Conservation (phyloP, 345 rosid genomes). For the Alliaria petiolata region DNA sequence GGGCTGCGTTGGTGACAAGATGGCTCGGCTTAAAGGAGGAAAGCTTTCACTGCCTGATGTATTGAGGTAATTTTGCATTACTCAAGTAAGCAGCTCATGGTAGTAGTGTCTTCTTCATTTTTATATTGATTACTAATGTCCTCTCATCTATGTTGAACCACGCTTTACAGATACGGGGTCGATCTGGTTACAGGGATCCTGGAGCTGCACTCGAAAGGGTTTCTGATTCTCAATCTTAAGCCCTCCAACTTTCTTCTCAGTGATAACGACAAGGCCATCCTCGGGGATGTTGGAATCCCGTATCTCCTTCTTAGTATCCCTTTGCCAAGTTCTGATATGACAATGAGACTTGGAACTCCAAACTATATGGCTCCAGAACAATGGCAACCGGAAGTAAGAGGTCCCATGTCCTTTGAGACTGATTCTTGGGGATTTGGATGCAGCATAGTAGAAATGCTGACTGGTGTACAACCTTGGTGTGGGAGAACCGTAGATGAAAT, state of each 20-base stretch:
- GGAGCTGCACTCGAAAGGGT: conserved; percentile 65
- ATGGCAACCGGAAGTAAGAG: conserved; percentile 84
- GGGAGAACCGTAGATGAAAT: conserved; percentile 70
- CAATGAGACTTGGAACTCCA: conserved; percentile 73
- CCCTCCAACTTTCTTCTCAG: conserved; percentile 71
- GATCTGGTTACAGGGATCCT: conserved; percentile 64
- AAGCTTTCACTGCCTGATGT: conserved; percentile 59
- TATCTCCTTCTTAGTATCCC: conserved; percentile 68
- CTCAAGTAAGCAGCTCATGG: not conserved
- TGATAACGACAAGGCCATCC: conserved; percentile 59
- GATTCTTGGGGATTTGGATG: conserved; percentile 97
- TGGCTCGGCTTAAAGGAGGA: conserved; percentile 81
- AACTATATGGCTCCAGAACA: conserved; percentile 99
- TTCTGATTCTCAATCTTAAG: conserved; percentile 75
- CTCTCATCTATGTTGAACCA: conserved; percentile 1
- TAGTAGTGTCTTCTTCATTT: not conserved
- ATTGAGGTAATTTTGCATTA: conserved; percentile 50
- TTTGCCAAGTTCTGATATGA: conserved; percentile 58
- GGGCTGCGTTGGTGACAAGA: conserved; percentile 82
- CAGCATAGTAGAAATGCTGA: conserved; percentile 90
- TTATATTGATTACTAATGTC: not conserved
- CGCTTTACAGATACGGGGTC: conserved; percentile 61
- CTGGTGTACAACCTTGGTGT: conserved; percentile 77
- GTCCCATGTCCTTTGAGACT: conserved; percentile 84
- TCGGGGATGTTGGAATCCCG: conserved; percentile 85